Base-by-base conservation (phyloP, 2,329 filamentous ascomycete genomes). In the Magnaporthiopsis poae region DNA sequence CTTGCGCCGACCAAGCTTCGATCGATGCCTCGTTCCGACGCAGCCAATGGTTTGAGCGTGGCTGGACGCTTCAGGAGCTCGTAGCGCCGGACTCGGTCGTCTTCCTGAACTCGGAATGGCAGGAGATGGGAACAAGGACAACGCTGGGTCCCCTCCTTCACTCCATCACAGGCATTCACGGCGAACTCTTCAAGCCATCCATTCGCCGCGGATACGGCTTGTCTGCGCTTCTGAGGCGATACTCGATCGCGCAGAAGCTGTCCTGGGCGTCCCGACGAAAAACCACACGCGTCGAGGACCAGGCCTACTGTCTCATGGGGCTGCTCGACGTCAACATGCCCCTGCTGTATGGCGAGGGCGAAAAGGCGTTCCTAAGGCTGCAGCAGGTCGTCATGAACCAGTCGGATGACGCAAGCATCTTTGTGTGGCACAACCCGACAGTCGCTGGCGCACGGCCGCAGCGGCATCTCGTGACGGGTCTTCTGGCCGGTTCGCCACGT, bases 281-380 rank as follows among this genome's bases (percentile, higher is more conserved):
- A 36, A 72, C 69, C 8, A 70, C 65, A 4, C 67, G 70, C 25
- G 11, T 62, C 66, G 68, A 73, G 65, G 71, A 75, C 66, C n/a
- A 65, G 3, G 72, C 71, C 0, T 74, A 73, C 64, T 73, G 68
- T 25, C 66, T 74, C 0, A 62, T 74, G 4, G 73, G 73, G 2
- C 35, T 74, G 11, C 73, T 74, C 33, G 69, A 64, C 36, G 66
- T 75, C 12, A 70, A 69, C 18, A 73, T 75, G 69, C 68, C 72
- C 7, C 62, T 73, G 56, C 66, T 73, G 2, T 74, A 74, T 33
- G 72, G 73, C 13, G 73, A 74, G 61, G 70, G 72, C 21, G 25
- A 25, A 3, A 68, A 67, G n/a, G 70, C 72, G 13, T 73, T 73
- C 61, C 25, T 61, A 11, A 65, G 72, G 13, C 67, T 73, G 3